Conservation (phyloP, 1,284 basidiomycete genomes). For the Ganoderma lucidum region DNA sequence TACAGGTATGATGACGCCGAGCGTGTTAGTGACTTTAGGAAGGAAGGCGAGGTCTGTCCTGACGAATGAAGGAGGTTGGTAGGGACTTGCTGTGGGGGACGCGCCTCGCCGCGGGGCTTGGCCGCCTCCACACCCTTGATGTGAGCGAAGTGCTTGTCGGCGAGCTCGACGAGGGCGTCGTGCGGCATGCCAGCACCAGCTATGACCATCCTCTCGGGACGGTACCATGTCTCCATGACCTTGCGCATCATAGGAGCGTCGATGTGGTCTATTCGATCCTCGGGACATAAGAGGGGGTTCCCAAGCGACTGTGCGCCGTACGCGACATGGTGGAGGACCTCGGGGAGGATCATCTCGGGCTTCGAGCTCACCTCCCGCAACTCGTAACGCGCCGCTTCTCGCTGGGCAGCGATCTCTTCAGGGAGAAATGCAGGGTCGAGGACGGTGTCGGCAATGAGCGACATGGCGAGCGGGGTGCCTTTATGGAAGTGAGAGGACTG, state of each 20-base stretch:
- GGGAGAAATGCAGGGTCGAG: conserved; percentile 79
- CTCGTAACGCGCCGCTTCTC: conserved; percentile 93
- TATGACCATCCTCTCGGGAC: conserved; percentile 93
- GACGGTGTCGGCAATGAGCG: conserved; percentile 92
- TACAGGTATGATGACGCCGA: conserved; percentile 72
- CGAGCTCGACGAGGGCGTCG: conserved; percentile 86
- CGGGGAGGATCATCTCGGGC: conserved; percentile 96
- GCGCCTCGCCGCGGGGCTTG: conserved; percentile 40
- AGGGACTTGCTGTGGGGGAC: conserved; percentile 39
- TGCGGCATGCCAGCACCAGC: conserved; percentile 95
- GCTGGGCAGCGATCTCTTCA: conserved; percentile 87
- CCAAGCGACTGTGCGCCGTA: conserved; percentile 85
- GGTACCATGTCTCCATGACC: conserved; percentile 87
- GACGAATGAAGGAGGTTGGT: conserved; percentile 55
- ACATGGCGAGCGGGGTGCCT: conserved; percentile 83
- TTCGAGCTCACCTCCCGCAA: conserved; percentile 89
- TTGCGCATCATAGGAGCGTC: conserved; percentile 70
- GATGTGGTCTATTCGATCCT: conserved; percentile 81
- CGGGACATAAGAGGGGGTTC: conserved; percentile 90
- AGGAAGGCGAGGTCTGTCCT: conserved; percentile 59
- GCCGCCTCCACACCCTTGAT: conserved; percentile 51
- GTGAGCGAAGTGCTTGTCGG: conserved; percentile 85
- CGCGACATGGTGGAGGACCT: conserved; percentile 89
- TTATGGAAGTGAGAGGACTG: conserved; percentile 95
- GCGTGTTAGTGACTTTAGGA: conserved; percentile 75